phyloP scores from a whole-genome alignment of 371 early-diverging fungal species.

The Rhizopus sp. region DNA sequence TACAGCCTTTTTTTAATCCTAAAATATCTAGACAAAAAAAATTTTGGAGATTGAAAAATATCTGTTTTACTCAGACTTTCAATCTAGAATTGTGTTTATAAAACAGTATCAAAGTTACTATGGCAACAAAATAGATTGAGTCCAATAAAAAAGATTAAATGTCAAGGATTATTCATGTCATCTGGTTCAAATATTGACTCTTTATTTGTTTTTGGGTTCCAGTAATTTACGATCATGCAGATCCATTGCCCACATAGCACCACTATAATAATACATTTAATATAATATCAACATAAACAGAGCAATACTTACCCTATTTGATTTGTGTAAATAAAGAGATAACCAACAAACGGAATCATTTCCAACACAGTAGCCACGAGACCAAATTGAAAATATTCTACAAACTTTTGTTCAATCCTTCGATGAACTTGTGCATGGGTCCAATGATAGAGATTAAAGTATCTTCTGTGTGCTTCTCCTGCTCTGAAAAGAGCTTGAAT shows the following conservation, averaged over 20 bases:
- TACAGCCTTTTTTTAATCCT: neutral
- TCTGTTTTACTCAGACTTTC: neutral
- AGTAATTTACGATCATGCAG: conserved; percentile 25
- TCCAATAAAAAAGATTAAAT: neutral
- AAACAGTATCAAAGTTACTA: neutral
- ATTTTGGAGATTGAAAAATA: neutral
- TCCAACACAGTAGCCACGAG: conserved; percentile 40
- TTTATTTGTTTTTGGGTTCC: conserved; percentile 9
- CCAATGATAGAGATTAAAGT: conserved; percentile 41
- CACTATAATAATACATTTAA: conserved; percentile 17
- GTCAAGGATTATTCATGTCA: neutral
- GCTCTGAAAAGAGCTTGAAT: conserved; percentile 41
- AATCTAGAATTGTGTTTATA: neutral
- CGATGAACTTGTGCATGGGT: conserved; percentile 29
- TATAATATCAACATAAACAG: neutral
- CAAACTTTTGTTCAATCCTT: conserved; percentile 29
- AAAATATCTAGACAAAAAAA: neutral
- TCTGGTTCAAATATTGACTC: neutral
- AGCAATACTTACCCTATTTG: conserved; percentile 38
- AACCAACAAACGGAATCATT: conserved; percentile 48
- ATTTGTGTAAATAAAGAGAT: conserved; percentile 46
- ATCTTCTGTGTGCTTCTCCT: conserved; percentile 36
- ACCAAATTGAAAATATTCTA: conserved; percentile 46
- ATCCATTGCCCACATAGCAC: conserved; percentile 48
- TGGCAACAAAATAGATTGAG: neutral